Evolutionary conservation across 805 yeast species (phyloP).

Genomic region (Sungouiella blattae): DNA sequence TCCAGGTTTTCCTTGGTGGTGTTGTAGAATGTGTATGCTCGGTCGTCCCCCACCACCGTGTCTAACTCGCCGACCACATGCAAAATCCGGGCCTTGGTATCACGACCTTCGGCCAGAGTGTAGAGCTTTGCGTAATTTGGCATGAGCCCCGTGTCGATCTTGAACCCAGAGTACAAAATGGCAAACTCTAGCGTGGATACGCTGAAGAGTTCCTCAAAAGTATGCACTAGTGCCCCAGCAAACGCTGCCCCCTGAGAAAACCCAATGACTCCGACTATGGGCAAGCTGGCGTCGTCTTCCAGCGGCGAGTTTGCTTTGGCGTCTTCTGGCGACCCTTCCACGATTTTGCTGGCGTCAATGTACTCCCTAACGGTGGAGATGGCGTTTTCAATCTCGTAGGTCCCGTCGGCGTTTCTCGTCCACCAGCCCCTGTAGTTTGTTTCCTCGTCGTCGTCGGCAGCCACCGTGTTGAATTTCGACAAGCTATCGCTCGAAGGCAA

Average conservation of each 20-base stretch:
- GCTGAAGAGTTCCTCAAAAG: slow-evolving; percentile 53
- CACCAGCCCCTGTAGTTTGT: slow-evolving; percentile 70
- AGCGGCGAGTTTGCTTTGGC: slow-evolving; percentile 14
- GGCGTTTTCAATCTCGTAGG: slow-evolving; percentile 45
- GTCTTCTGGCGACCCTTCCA: slow-evolving; percentile 25
- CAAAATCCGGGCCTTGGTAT: slow-evolving; percentile 36
- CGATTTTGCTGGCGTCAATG: slow-evolving; percentile 53
- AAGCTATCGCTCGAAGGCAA: slow-evolving; percentile 67
- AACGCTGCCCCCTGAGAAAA: slow-evolving; percentile 95
- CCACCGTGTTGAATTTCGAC: slow-evolving; percentile 43
- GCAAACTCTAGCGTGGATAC: slow-evolving; percentile 57
- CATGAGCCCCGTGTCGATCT: slow-evolving; percentile 28
- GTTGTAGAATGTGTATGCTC: slow-evolving; percentile 58
- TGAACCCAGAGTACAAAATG: slow-evolving; percentile 68
- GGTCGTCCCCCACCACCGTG: slow-evolving; percentile 73
- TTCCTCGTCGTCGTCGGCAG: slow-evolving; percentile 29
- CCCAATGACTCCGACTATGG: slow-evolving; percentile 85
- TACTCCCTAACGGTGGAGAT: slow-evolving; percentile 46
- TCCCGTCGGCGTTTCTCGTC: slow-evolving; percentile 50
- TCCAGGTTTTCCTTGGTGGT: slow-evolving; percentile 43
- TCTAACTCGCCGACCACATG: slow-evolving; percentile 87
- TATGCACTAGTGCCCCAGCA: slow-evolving; percentile 64
- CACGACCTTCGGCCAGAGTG: slow-evolving; percentile 11
- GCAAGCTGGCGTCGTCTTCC: slow-evolving; percentile 31
- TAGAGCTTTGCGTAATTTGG: slow-evolving; percentile 23